Evolutionary conservation across 2,329 filamentous ascomycete genomes (phyloP).

Genomic region (Coleophoma eucalyptorum): DNA sequence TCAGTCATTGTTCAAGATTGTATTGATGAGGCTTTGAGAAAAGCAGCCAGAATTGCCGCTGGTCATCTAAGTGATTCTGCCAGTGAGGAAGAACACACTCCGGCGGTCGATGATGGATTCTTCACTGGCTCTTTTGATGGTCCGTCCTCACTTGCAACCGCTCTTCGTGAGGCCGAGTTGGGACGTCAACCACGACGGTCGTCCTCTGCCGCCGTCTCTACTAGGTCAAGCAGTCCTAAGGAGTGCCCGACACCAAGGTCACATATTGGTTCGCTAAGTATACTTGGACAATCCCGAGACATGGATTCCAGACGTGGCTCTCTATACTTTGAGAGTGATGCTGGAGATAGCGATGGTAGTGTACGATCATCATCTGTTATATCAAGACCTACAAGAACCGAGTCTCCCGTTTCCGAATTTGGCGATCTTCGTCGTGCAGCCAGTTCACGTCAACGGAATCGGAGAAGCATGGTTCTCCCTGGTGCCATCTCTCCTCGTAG

Average conservation of each 20-base stretch:
- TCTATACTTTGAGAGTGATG: slow-evolving; percentile 78
- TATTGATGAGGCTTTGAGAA: slow-evolving; percentile 85
- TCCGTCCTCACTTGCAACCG: slow-evolving; percentile 52
- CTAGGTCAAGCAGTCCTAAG: slow-evolving; percentile 82
- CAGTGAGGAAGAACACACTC: slow-evolving; percentile 39
- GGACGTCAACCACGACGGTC: slow-evolving; percentile 31
- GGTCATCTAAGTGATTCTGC: slow-evolving; percentile 79
- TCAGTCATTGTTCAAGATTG: slow-evolving; percentile 91
- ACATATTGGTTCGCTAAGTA: slow-evolving; percentile 55
- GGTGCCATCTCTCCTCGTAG: slow-evolving; percentile 75
- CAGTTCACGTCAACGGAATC: slow-evolving; percentile 78
- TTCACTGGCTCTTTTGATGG: slow-evolving; percentile 52
- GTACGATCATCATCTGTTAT: slow-evolving; percentile 74
- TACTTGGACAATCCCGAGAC: slow-evolving; percentile 51
- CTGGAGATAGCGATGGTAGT: slow-evolving; percentile 80
- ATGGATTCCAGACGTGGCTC: slow-evolving; percentile 70
- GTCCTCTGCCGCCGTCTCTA: slow-evolving; percentile 61
- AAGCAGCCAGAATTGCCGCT: slow-evolving; percentile 82
- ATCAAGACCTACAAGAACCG: slow-evolving; percentile 68
- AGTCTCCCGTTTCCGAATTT: slow-evolving; percentile 88
- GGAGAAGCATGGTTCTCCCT: slow-evolving; percentile 81
- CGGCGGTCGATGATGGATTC: slow-evolving; percentile 48
- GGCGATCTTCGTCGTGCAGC: slow-evolving; percentile 70
- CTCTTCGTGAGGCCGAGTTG: slow-evolving; percentile 35
- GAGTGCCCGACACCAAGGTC: slow-evolving; percentile 91